phyloP scores from a whole-genome alignment of 495 filamentous ascomycete genomes.

The Pyrenula massariospora region DNA sequence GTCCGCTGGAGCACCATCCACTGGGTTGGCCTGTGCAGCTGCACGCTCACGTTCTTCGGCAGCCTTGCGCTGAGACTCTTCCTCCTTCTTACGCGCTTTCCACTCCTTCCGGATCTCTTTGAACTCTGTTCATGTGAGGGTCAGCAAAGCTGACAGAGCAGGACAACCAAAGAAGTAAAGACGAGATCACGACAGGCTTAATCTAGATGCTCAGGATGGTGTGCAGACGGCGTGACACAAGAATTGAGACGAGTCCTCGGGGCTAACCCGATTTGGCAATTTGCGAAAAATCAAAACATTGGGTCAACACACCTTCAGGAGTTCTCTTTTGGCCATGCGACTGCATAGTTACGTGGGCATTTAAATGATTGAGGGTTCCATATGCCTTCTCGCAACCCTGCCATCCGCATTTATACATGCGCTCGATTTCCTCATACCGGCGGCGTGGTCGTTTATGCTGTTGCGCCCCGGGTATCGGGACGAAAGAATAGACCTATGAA shows the following conservation, averaged over 20 bases:
- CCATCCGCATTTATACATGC: slow-evolving; percentile 99
- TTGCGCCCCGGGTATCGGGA: slow-evolving; percentile 92
- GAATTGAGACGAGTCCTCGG: slow-evolving; percentile 7
- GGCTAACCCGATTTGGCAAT: slow-evolving; percentile 17
- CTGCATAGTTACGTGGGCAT: slow-evolving; percentile 97
- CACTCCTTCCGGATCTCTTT: slow-evolving; percentile 99
- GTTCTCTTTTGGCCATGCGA: slow-evolving; percentile 86
- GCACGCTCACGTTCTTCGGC: slow-evolving; percentile 78
- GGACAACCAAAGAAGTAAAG: slow-evolving; percentile 1
- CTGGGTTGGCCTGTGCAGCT: slow-evolving; percentile 43
- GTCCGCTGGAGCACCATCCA: slow-evolving; percentile 45
- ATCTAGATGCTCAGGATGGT: background rate
- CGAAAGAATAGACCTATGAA: slow-evolving; percentile 89
- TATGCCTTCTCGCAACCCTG: slow-evolving; percentile 97
- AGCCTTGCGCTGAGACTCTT: slow-evolving; percentile 79
- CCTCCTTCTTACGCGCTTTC: slow-evolving; percentile 99
- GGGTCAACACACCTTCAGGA: slow-evolving; percentile 70
- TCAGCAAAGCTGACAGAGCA: slow-evolving; percentile 5
- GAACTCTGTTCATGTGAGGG: slow-evolving; percentile 71
- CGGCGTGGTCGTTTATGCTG: slow-evolving; percentile 94
- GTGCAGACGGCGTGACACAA: background rate
- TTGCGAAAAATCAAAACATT: slow-evolving; percentile 15
- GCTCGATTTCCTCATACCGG: slow-evolving; percentile 96
- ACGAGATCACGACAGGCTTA: slow-evolving; percentile 1
- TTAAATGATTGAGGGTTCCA: slow-evolving; percentile 90